Percentiles rank a stretch among this genome's conserved stretches.
Evolutionary conservation across 129 eudicot species (phyloP).

Genomic region (Logfia minima): DNA sequence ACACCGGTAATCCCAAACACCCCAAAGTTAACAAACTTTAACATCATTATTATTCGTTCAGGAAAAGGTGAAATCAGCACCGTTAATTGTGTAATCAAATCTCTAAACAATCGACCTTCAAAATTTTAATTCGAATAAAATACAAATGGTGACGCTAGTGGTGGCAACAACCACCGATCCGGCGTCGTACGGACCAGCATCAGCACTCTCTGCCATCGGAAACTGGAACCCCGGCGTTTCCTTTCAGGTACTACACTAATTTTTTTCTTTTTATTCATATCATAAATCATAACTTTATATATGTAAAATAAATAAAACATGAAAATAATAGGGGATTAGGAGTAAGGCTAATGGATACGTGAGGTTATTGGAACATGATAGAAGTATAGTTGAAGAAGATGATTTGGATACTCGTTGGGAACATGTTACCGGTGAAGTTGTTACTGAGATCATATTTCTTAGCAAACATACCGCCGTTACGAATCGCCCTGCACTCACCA

Average conservation of each 20-base stretch:
- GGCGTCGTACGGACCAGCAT: conserved; percentile 76
- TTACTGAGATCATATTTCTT: conserved; percentile 66
- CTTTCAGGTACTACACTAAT: conserved; percentile 41
- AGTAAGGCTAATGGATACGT: conserved; percentile 66
- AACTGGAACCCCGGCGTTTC: conserved; percentile 70
- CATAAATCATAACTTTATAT: too few relatives aligned
- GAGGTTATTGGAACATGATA: conserved; percentile 76
- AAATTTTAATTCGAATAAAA: not conserved
- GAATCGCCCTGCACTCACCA: conserved; percentile 82
- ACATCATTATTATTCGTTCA: too few relatives aligned
- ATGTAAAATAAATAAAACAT: not conserved
- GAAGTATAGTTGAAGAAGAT: conserved; percentile 78
- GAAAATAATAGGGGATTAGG: conserved; percentile 44
- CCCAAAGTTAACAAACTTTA: too few relatives aligned
- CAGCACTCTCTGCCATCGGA: conserved; percentile 66
- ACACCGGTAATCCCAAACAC: too few relatives aligned
- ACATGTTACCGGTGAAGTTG: conserved; percentile 60
- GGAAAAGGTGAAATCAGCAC: too few relatives aligned
- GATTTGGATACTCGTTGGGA: conserved; percentile 79
- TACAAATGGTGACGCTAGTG: conserved; percentile 62
- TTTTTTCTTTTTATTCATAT: not conserved
- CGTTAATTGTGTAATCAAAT: not conserved
- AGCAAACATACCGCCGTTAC: conserved; percentile 83
- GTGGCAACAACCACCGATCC: conserved; percentile 86
- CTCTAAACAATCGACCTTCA: not conserved